These are phyloP conservation scores for Vanrija sp. DNA, from an alignment of 1,284 basidiomycete species.

Conservation along the genomic window DNA sequence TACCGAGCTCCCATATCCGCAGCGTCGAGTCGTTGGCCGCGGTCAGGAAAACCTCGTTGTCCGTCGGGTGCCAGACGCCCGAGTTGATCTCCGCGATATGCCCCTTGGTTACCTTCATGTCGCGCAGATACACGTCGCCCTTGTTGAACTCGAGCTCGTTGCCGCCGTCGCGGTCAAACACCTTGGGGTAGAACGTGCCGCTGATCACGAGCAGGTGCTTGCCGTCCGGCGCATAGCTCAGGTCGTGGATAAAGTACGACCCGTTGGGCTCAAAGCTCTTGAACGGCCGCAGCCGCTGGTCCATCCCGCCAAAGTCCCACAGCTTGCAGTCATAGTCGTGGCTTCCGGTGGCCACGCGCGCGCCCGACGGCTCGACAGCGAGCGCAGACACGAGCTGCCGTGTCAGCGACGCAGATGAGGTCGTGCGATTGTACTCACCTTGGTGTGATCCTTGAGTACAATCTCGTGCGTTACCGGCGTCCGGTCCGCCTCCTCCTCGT, in stretches of 20 bases:
- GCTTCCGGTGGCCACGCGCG: constrained; percentile 82
- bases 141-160: constrained; percentile 86
- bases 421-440: constrained; percentile 48
- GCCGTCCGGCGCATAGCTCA: constrained; percentile 82
- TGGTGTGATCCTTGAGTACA: constrained; percentile 85
- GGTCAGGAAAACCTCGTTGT: constrained; percentile 79
- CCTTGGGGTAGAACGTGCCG: constrained; percentile 78
- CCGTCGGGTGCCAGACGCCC: constrained; percentile 88
- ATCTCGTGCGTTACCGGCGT: constrained; percentile 67
- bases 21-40: constrained; percentile 93
- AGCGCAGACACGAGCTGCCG: constrained; percentile 77
- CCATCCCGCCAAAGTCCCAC: constrained; percentile 99
- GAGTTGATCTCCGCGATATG: constrained; percentile 88
- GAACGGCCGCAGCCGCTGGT: constrained; percentile 77
- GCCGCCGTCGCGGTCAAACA: constrained; percentile 86
- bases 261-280: constrained; percentile 91
- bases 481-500: constrained; percentile 42
- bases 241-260: constrained; percentile 85
- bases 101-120: constrained; percentile 95
- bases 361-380: constrained; percentile 86
- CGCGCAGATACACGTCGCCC: constrained; percentile 95
- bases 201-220: constrained; percentile 80
- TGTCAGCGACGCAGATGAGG: neutral
- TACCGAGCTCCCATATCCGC: constrained; percentile 88
- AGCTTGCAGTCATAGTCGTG: constrained; percentile 97